phyloP scores from a whole-genome alignment of 1,139 yeast species.

The Pichia sp. region DNA sequence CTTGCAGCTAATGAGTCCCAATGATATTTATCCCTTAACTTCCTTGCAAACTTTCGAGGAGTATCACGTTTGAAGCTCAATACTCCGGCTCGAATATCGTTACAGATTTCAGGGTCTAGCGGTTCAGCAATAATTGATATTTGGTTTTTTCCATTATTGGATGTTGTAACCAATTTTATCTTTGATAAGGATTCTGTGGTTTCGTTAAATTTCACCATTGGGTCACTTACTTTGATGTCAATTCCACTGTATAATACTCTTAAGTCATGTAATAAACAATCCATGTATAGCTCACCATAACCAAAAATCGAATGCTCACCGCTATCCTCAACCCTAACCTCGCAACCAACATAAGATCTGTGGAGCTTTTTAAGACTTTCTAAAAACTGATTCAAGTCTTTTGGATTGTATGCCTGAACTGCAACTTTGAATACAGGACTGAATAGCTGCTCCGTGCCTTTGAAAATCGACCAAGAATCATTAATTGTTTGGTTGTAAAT shows the following conservation, averaged over 20 bases:
- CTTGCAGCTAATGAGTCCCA: conserved; percentile 88
- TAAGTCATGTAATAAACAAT: conserved; percentile 76
- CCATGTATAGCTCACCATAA: conserved; percentile 85
- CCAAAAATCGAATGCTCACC: conserved; percentile 84
- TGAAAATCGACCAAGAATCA: conserved; percentile 35
- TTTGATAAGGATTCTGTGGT: conserved; percentile 67
- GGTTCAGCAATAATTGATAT: conserved; percentile 82
- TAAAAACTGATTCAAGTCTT: conserved; percentile 69
- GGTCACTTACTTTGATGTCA: conserved; percentile 80
- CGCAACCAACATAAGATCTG: conserved; percentile 62
- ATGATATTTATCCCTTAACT: conserved; percentile 53
- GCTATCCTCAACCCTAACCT: conserved; percentile 74
- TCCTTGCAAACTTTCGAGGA: conserved; percentile 44
- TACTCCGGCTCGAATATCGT: conserved; percentile 55
- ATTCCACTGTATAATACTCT: conserved; percentile 59
- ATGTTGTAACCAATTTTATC: conserved; percentile 57
- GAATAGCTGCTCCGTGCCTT: conserved; percentile 42
- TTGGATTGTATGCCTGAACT: conserved; percentile 75
- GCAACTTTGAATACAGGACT: conserved; percentile 75
- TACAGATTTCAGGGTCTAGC: conserved; percentile 48
- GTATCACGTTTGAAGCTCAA: conserved; percentile 20
- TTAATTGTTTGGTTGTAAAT: conserved; percentile 34
- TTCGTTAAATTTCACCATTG: conserved; percentile 76
- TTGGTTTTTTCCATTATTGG: conserved; percentile 52
- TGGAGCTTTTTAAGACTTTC: conserved; percentile 63